Evolutionary conservation across 2,329 filamentous ascomycete genomes (phyloP).

Genomic region (Teratosphaeria epicoccoides): DNA sequence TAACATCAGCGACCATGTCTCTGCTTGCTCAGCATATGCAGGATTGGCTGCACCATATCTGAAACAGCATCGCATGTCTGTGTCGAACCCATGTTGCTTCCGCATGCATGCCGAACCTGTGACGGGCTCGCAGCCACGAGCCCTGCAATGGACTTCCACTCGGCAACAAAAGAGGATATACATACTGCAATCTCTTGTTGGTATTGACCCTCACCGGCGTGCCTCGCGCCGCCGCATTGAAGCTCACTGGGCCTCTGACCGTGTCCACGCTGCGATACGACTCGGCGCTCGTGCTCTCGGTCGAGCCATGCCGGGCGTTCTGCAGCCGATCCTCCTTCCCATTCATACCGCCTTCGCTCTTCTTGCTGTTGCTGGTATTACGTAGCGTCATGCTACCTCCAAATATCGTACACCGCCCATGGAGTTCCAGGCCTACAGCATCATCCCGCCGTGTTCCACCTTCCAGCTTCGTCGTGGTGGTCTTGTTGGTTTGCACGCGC

Average conservation of each 20-base stretch:
- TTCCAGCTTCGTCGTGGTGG: background rate
- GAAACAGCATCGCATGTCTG: background rate
- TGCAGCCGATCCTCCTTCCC: slow-evolving; percentile 3
- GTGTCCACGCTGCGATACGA: slow-evolving; percentile 59
- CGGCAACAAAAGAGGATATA: slow-evolving; percentile 13
- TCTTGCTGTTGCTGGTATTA: slow-evolving; percentile 4
- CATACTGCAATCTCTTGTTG: slow-evolving; percentile 36
- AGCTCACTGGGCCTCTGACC: slow-evolving; percentile 33
- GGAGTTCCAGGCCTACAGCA: background rate
- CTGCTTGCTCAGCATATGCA: slow-evolving; percentile 12
- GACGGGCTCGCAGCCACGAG: background rate
- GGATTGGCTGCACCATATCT: slow-evolving; percentile 7
- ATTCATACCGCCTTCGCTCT: background rate
- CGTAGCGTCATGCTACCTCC: slow-evolving; percentile 15
- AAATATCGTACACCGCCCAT: slow-evolving; percentile 6
- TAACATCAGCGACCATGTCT: slow-evolving; percentile 15
- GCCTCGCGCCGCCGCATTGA: slow-evolving; percentile 8
- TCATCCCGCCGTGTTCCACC: background rate
- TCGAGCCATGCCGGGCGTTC: slow-evolving; percentile 39
- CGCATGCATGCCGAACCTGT: background rate
- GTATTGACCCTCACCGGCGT: slow-evolving; percentile 31
- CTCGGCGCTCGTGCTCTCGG: slow-evolving; percentile 54
- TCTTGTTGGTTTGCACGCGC: background rate
- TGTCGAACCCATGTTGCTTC: slow-evolving; percentile 2
- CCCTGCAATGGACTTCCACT: background rate